Base-by-base conservation (phyloP, 108 stramenopile species). In the Fragilaria crotonensis region DNA sequence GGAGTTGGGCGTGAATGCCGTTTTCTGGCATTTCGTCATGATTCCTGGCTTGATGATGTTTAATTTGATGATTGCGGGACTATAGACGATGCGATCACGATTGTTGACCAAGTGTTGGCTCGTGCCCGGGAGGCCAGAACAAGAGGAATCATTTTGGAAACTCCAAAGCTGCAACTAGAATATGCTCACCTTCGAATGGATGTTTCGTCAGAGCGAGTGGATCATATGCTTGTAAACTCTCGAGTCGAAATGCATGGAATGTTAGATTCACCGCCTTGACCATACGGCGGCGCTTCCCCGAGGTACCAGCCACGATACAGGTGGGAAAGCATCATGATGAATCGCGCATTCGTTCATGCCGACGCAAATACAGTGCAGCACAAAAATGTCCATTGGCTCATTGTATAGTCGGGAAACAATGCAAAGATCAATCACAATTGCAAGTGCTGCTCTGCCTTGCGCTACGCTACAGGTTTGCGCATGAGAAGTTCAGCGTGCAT, bases 11-110 rank as follows among this genome's bases (percentile, higher is more conserved):
- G 19, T 83, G 80, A 78, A 55, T 54, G 0, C 74, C 72, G 14
- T 77, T 87, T 67, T 9, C 68, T 20, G 51, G n/a, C n/a, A 51
- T 19, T 87, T 77, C 52, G 70, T 84, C 32, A 32, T 68, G 9
- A 67, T 84, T 41, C 63, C 83, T 17, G 82, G 80, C 3, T 88
- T 88, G 59, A 79, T 88, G 25, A 73, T 84, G 0, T 81, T 76
- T 54, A 84, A 84, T 60, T 68, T 88, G 48, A 84, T 88, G 52
- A 77, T 88, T 55, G 87, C 87, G 33, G 83, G 84, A 17, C 76
- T 88, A 9, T 84, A n/a, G n/a, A 80, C 52, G 83, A 88, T 53
- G 77, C 81, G 17, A 75, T 83, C 23, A 45, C 71, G 17, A 47
- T 72, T 22, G 48, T 62, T 5, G 66, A 72, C 19, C 19, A 52